Evolutionary conservation across 2,329 filamentous ascomycete species (phyloP).

Genomic region (Pleochaeta shiraiana): DNA sequence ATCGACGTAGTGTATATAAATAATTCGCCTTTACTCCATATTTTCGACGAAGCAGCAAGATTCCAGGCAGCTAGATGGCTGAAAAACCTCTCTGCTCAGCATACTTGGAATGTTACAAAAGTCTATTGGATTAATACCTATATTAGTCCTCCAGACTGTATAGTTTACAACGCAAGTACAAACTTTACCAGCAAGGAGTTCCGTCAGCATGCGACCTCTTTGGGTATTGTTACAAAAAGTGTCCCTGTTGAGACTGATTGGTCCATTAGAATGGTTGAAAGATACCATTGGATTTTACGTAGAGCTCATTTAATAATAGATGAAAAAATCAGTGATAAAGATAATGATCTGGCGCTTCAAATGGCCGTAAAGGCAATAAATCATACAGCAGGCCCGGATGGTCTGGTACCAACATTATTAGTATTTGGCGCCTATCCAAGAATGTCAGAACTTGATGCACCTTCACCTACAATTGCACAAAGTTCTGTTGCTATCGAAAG

Average conservation of each 20-base stretch:
- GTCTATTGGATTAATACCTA: conserved; percentile 6
- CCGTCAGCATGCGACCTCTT: neutral
- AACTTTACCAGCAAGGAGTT: conserved; percentile 7
- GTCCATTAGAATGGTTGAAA: conserved; percentile 4
- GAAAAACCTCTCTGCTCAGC: neutral
- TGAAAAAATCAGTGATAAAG: neutral
- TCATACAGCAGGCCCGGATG: neutral
- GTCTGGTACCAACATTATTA: neutral
- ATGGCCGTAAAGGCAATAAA: neutral
- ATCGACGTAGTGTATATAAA: conserved; percentile 6
- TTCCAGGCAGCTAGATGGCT: conserved; percentile 5
- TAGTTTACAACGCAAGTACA: neutral
- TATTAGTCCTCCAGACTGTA: conserved; percentile 1
- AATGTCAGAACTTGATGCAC: neutral
- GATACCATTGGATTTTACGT: conserved; percentile 3
- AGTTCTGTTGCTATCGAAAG: neutral
- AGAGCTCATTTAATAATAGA: conserved; percentile 1
- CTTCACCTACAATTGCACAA: neutral
- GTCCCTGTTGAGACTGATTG: conserved; percentile 1
- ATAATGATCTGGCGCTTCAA: neutral
- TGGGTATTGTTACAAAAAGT: neutral
- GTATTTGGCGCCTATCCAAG: neutral
- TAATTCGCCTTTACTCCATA: neutral
- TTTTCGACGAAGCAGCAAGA: neutral
- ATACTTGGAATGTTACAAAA: neutral